Evolutionary conservation across 2,329 filamentous ascomycete genomes (phyloP).

Genomic region (Dissoconium aciculare): DNA sequence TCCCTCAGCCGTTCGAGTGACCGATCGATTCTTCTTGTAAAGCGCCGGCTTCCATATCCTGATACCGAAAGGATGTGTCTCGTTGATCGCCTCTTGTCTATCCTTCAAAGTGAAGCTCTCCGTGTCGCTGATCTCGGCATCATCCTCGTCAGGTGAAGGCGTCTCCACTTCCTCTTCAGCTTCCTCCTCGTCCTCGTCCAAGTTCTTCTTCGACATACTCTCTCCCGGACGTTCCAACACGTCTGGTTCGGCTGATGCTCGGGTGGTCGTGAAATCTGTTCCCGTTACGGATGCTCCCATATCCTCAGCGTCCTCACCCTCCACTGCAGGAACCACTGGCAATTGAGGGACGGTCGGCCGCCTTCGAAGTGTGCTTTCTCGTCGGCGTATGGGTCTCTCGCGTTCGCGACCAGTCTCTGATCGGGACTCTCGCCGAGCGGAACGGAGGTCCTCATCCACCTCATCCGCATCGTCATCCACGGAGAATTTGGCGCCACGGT

Average conservation of each 20-base stretch:
- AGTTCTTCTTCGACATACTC: no score
- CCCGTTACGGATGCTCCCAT: conserved; percentile 18
- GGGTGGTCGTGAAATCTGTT: conserved; percentile 12
- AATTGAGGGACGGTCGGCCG: conserved; percentile 31
- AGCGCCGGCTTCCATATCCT: conserved; percentile 96
- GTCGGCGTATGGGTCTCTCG: conserved; percentile 30
- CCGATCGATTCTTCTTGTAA: conserved; percentile 94
- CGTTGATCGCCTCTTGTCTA: conserved; percentile 92
- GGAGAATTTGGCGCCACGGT: conserved; percentile 76
- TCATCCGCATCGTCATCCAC: conserved; percentile 77
- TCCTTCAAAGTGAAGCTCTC: conserved; percentile 98
- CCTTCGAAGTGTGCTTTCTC: conserved; percentile 37
- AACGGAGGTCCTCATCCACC: conserved; percentile 53
- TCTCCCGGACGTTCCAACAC: no score
- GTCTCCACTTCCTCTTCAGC: conserved; percentile 31
- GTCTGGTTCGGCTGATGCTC: conserved; percentile 5
- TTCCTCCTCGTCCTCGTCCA: conserved; percentile 28
- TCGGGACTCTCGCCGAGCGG: conserved; percentile 20
- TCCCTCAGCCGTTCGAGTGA: conserved; percentile 87
- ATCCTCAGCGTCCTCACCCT: conserved; percentile 34
- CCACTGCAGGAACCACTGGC: conserved; percentile 34
- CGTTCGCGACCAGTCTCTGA: conserved; percentile 12
- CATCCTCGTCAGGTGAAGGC: conserved; percentile 41
- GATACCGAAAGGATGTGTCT: conserved; percentile 97
- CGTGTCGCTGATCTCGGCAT: conserved; percentile 67